Percentiles rank a stretch among this genome's conserved stretches.
phyloP scores from a whole-genome alignment of 768 basidiomycete genomes.

The Russula sp. region DNA sequence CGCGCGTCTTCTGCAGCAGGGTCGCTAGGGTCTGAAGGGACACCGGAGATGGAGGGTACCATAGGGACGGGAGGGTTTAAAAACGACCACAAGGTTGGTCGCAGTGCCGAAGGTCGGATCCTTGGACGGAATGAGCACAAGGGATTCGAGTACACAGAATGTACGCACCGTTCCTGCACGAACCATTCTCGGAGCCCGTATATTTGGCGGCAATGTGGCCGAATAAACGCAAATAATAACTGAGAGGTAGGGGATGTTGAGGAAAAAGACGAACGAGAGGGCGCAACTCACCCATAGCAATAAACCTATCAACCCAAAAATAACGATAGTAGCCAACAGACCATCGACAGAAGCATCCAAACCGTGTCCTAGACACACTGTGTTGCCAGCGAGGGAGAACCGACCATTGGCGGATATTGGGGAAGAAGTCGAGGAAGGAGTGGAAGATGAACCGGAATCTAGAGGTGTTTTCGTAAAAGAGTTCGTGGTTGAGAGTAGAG shows the following conservation, averaged over 20 bases:
- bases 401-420: constrained; percentile 27
- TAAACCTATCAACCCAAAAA: constrained; percentile 60
- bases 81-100: constrained; percentile 60
- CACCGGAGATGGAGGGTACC: constrained; percentile 54
- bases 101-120: constrained; percentile 60
- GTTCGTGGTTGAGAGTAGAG: constrained; percentile 8
- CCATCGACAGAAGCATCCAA: constrained; percentile 63
- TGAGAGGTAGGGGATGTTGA: constrained; percentile 33
- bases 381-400: constrained; percentile 31
- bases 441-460: constrained; percentile 8
- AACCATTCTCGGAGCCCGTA: constrained; percentile 79
- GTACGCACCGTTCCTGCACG: constrained; percentile 60
- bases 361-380: constrained; percentile 62
- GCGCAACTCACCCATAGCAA: constrained; percentile 60
- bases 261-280: constrained; percentile 9
- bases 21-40: constrained; percentile 54
- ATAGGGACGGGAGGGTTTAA: constrained; percentile 68
- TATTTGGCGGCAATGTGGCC: constrained; percentile 68
- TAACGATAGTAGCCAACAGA: constrained; percentile 53
- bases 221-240: constrained; percentile 63
- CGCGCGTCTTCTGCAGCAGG: constrained; percentile 50
- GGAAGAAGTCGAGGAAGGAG: constrained; percentile 20
- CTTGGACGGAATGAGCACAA: constrained; percentile 39
- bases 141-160: neutral
- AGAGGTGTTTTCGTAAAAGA: constrained; percentile 20